Evolutionary conservation across 805 yeast genomes (phyloP).

Genomic region (Saccharomycopsis sp.): DNA sequence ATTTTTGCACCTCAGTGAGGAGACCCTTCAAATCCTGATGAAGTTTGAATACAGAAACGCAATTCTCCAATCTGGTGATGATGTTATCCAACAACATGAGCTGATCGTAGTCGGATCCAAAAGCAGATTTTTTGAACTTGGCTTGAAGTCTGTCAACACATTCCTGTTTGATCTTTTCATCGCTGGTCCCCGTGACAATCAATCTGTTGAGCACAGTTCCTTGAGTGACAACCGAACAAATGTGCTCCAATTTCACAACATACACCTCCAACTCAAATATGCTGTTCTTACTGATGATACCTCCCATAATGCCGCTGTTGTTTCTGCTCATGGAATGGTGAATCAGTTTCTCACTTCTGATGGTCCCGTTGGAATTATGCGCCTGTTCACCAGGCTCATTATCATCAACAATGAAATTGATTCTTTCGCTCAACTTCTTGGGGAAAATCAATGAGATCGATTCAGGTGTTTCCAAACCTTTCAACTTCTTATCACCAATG

Average conservation of each 20-base stretch:
- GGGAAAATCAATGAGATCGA: conserved; percentile 75
- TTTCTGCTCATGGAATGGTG: conserved; percentile 3
- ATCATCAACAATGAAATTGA: conserved; percentile 31
- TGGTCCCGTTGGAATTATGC: conserved; percentile 2
- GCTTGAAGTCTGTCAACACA: conserved; percentile 10
- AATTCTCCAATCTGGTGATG: conserved; percentile 58
- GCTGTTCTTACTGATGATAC: conserved; percentile 29
- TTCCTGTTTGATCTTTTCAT: conserved; percentile 6
- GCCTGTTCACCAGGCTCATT: conserved; percentile 24
- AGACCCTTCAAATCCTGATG: too few species aligned
- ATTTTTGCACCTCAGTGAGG: too few species aligned
- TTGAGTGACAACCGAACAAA: conserved; percentile 43
- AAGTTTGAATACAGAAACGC: not conserved
- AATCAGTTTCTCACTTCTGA: not conserved
- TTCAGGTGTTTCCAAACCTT: conserved; percentile 93
- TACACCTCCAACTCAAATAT: conserved; percentile 45
- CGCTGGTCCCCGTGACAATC: conserved; percentile 23
- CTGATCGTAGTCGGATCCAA: conserved; percentile 24
- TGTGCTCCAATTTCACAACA: conserved; percentile 48
- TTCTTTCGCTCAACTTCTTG: conserved; percentile 50
- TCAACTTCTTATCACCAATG: conserved; percentile 80
- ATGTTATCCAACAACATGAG: conserved; percentile 38
- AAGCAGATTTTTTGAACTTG: conserved; percentile 21
- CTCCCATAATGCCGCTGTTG: conserved; percentile 16
- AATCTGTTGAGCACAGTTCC: conserved; percentile 26